phyloP scores from a whole-genome alignment of 805 yeast genomes.

The Nakazawaea ernobii region DNA sequence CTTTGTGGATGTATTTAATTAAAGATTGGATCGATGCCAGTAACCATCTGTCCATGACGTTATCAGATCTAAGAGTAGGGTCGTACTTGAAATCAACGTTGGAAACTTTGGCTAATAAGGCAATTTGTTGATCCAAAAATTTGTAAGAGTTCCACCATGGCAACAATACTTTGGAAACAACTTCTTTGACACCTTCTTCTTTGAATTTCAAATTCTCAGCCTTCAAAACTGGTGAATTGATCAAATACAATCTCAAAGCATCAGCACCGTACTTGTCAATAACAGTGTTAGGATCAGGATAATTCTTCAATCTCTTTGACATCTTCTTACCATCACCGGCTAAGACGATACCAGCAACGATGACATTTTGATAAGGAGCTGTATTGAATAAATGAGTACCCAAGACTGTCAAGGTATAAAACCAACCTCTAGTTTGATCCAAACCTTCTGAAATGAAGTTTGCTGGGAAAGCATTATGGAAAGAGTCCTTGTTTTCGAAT shows the following conservation, averaged over 20 bases:
- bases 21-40: slow-evolving; percentile 94
- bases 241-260: slow-evolving; percentile 90
- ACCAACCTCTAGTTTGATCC: slow-evolving; percentile 99
- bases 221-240: slow-evolving; percentile 94
- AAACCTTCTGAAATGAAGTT: slow-evolving; percentile 98
- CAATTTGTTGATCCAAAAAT: slow-evolving; percentile 92
- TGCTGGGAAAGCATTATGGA: slow-evolving; percentile 82
- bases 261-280: slow-evolving; percentile 94
- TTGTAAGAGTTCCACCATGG: slow-evolving; percentile 99
- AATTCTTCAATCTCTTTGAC: slow-evolving; percentile 97
- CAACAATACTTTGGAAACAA: slow-evolving; percentile 87
- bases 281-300: slow-evolving; percentile 88
- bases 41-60: slow-evolving; percentile 98
- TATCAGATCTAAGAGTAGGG: slow-evolving; percentile 55
- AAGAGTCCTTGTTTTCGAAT: slow-evolving; percentile 74
- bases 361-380: slow-evolving; percentile 92
- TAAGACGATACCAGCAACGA: slow-evolving; percentile 92
- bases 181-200: slow-evolving; percentile 98
- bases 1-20: slow-evolving; percentile 77
- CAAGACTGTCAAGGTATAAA: slow-evolving; percentile 90
- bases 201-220: slow-evolving; percentile 96
- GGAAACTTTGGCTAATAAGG: slow-evolving; percentile 71
- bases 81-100: slow-evolving; percentile 70
- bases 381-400: slow-evolving; percentile 91
- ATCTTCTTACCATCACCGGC: slow-evolving; percentile 99